Evolutionary conservation across 2,329 filamentous ascomycete species (phyloP).

Genomic region (Calonectria henricotiae): DNA sequence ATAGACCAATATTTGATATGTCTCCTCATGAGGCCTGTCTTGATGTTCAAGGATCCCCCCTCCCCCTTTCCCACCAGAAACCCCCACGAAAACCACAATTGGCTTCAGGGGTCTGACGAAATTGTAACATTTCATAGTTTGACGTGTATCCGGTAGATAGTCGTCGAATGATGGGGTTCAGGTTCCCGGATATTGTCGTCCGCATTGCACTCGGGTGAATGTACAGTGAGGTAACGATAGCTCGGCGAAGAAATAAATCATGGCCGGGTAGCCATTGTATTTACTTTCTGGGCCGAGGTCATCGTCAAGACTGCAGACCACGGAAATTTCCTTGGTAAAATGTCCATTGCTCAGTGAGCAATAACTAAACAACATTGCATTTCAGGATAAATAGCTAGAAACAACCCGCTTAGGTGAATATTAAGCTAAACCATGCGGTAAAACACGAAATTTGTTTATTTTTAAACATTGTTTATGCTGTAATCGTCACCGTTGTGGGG

Average conservation of each 20-base stretch:
- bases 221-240: background rate
- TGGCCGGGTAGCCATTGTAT: background rate
- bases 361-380: too few species aligned
- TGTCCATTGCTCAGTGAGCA: background rate
- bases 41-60: background rate
- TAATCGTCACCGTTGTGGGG: too few species aligned
- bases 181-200: background rate
- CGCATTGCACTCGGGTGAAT: background rate
- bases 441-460: too few species aligned
- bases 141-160: slow-evolving; percentile 21
- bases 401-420: background rate
- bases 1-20: background rate
- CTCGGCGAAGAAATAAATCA: background rate
- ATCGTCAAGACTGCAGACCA: background rate
- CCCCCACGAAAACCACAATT: slow-evolving; percentile 13
- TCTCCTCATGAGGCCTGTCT: background rate
- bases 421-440: background rate
- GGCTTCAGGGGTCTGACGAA: background rate
- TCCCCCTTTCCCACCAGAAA: slow-evolving; percentile 2
- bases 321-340: background rate
- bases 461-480: too few species aligned
- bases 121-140: background rate
- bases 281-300: background rate
- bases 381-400: background rate
- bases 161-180: background rate